phyloP scores from a whole-genome alignment of 805 yeast species.

The Nakazawaea anatomiae region DNA sequence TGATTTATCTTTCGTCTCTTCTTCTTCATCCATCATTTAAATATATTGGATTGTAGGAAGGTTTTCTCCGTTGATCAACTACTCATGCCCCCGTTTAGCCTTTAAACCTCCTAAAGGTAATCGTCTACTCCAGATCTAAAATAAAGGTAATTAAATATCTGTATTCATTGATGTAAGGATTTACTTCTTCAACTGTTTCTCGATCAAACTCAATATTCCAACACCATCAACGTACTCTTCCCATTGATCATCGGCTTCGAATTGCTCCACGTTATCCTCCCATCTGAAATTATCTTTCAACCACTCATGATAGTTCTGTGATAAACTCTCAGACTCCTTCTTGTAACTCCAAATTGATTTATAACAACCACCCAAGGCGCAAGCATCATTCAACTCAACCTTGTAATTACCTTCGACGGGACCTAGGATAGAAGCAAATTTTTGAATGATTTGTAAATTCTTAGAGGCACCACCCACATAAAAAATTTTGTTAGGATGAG shows the following conservation, averaged over 20 bases:
- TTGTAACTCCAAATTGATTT: slow-evolving; percentile 70
- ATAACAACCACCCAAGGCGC: slow-evolving; percentile 89
- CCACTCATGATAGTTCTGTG: slow-evolving; percentile 36
- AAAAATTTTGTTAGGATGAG: slow-evolving; percentile 63
- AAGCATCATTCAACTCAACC: slow-evolving; percentile 79
- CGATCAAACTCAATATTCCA: slow-evolving; percentile 44
- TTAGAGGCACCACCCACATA: slow-evolving; percentile 88
- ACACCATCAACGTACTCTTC: slow-evolving; percentile 44
- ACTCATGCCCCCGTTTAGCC: too few relatives aligned
- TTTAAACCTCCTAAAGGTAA: too few relatives aligned
- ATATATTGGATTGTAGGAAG: too few relatives aligned
- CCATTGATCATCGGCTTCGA: slow-evolving; percentile 39
- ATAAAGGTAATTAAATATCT: too few relatives aligned
- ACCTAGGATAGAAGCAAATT: slow-evolving; percentile 68
- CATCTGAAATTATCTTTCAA: slow-evolving; percentile 41
- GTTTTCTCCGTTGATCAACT: too few relatives aligned
- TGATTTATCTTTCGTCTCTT: too few relatives aligned
- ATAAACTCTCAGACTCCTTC: slow-evolving; percentile 23
- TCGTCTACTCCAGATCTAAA: too few relatives aligned
- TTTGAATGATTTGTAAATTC: slow-evolving; percentile 60
- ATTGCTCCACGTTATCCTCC: slow-evolving; percentile 37
- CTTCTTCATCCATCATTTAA: too few relatives aligned
- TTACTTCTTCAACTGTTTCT: slow-evolving; percentile 2
- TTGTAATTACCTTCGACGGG: slow-evolving; percentile 59
- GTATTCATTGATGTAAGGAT: too few relatives aligned